These are phyloP conservation scores for Magnaporthiopsis incrustans DNA, from an alignment of 2,329 filamentous ascomycete genomes.

Conservation along the genomic window DNA sequence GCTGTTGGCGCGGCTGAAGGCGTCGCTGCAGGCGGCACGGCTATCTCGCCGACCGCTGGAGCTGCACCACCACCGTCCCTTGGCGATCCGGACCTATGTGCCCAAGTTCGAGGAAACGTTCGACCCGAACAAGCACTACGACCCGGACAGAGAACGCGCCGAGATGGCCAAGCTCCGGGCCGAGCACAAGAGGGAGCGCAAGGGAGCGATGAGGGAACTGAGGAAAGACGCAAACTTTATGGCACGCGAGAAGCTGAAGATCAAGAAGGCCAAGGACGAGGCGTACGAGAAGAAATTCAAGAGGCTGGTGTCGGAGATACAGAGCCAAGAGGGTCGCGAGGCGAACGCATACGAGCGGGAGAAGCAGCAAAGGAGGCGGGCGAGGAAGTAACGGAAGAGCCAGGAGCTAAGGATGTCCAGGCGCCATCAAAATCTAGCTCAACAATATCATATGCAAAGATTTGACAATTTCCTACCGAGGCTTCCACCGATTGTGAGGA, in stretches of 20 bases:
- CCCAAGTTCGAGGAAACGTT: slow-evolving; percentile 96
- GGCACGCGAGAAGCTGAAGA: slow-evolving; percentile 76
- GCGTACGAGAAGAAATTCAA: slow-evolving; percentile 97
- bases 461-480: background rate
- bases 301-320: slow-evolving; percentile 86
- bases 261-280: slow-evolving; percentile 89
- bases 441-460: background rate
- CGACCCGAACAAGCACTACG: slow-evolving; percentile 95
- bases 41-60: slow-evolving; percentile 69
- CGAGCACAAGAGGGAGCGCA: slow-evolving; percentile 91
- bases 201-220: slow-evolving; percentile 88
- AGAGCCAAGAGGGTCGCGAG: slow-evolving; percentile 83
- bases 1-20: slow-evolving; percentile 36
- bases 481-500: background rate
- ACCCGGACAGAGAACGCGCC: slow-evolving; percentile 83
- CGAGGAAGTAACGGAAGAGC: slow-evolving; percentile 33
- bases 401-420: background rate
- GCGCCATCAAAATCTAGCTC: background rate
- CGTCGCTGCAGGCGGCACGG: slow-evolving; percentile 52
- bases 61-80: slow-evolving; percentile 80
- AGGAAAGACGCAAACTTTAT: slow-evolving; percentile 94
- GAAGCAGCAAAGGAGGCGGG: slow-evolving; percentile 65
- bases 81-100: slow-evolving; percentile 79
- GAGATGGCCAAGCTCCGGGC: slow-evolving; percentile 76
- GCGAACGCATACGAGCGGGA: slow-evolving; percentile 84